Percentiles rank a stretch among this genome's conserved stretches.
Evolutionary conservation across 768 basidiomycete species (phyloP).

Genomic region (Multifurca ochricompacta): DNA sequence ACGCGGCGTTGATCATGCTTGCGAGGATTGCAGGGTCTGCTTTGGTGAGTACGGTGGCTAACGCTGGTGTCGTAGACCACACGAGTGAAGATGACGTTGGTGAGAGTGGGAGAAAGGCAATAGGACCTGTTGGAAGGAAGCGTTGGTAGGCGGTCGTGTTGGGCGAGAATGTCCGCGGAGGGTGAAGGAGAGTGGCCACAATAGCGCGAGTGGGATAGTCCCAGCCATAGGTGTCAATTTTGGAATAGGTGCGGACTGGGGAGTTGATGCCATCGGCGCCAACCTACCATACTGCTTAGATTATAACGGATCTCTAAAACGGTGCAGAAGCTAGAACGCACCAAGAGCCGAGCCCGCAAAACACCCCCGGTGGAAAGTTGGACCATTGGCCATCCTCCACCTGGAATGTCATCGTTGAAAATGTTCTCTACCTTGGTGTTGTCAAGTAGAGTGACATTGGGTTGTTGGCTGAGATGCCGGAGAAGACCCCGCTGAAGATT

Average conservation of each 20-base stretch:
- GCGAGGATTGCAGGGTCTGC: constrained; percentile 56
- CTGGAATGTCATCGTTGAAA: constrained; percentile 36
- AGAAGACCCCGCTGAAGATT: constrained; percentile 87
- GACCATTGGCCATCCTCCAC: constrained; percentile 74
- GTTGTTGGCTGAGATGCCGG: constrained; percentile 44
- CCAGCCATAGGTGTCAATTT: constrained; percentile 87
- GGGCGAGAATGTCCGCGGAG: constrained; percentile 48
- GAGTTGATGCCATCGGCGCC: constrained; percentile 96
- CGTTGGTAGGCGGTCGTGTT: constrained; percentile 88
- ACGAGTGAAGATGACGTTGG: constrained; percentile 77
- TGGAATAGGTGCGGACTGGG: constrained; percentile 80
- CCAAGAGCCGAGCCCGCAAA: constrained; percentile 68
- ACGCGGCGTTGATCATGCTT: constrained; percentile 84
- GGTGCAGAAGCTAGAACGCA: constrained; percentile 30
- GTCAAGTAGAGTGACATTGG: constrained; percentile 58
- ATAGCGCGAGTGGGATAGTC: constrained; percentile 83
- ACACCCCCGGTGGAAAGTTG: constrained; percentile 59
- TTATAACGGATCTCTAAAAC: background rate
- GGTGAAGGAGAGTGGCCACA: constrained; percentile 80
- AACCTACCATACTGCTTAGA: constrained; percentile 41
- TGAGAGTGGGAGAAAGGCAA: constrained; percentile 89
- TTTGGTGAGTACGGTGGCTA: constrained; percentile 65
- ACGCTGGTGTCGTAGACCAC: constrained; percentile 80
- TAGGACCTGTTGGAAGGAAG: constrained; percentile 90
- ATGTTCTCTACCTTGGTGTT: constrained; percentile 71